Evolutionary conservation across 2,329 filamentous ascomycete species (phyloP), one percentile per base, ranked within the genome.

Genomic region (Monilinia vaccinii-corymbosi): DNA sequence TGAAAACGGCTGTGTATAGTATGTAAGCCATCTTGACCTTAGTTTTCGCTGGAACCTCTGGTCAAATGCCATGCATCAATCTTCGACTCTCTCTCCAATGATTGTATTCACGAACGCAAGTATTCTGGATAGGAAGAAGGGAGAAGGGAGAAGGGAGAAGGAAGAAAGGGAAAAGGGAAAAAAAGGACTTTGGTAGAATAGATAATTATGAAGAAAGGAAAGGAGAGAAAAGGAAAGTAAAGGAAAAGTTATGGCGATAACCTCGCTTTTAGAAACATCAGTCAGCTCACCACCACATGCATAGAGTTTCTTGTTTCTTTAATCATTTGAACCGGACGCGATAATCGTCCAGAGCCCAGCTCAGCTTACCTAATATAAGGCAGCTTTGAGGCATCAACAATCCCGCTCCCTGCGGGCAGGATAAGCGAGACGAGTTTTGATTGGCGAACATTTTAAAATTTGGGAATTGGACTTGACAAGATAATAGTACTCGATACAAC

Each of bases 1-100:
- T 74, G 72, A 96, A 81, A 70, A 83, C 84, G 65, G 92, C 73
- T 68, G 83, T 85, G 77, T 91, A 96, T 76, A 96, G 83, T 65
- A 95, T 73, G 77, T 92, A 94, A 64, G 77, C 80, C 90, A 95
- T 96, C 67, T 60, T 69, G 21, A 47, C 53, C 4, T 53, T 46
- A 34, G n/a, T 8, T 23, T 8, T 36, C 11, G 36, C 11, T 2
- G 18, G n/a, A 16, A 21, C 25, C 46, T 36, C 11, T 38, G n/a
- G n/a, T n/a, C 18, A 0, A 28, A 32, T 51, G 1, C 18, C 25
- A 21, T 42, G 36, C 36, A 23, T 23, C 3, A 48, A 48, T 48
- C 9, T 32, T 28, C 28, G n/a, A 48, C 9, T 44, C 38, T 44
- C 38, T 23, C 21, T 53, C 40, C 21, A 44, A 21, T 7, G 10